Evolutionary conservation across 1,284 basidiomycete genomes (phyloP), one percentile per base, ranked within the genome.

Genomic region (Pholiota adiposa): DNA sequence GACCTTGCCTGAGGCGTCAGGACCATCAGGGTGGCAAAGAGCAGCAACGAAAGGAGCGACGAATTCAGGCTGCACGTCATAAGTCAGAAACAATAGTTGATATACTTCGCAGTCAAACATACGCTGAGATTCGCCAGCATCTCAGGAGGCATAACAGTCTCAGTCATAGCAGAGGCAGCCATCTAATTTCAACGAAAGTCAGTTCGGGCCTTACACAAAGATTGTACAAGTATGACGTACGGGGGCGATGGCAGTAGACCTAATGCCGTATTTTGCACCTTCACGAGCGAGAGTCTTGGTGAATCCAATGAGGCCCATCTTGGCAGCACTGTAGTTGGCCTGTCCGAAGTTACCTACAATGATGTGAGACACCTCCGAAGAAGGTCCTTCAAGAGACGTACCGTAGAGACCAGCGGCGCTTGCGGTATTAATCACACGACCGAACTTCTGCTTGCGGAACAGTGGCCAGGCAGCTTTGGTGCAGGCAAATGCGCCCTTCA

Each of bases 381-480:
- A 12, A 8, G 27, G 34, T 29, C 43, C 6, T 27, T 27, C 33
- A 51, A 23, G 14, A 40, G 18, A 69, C 79, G 44, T 60, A 89
- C 91, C 93, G 67, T 93, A 94, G 48, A 95, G 77, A 5, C 93
- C 93, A 55, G 93, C 92, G 25, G 93, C 91, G 65, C 94, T 96
- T 27, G 94, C 82, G n/a, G 93, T 96, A 78, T 97, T 98, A 69
- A 98, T 83, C 63, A 98, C 83, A 55, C 95, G 88, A 14, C 96
- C 96, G 67, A 92, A 97, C 79, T 96, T 95, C 73, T 98, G 95
- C 72, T 93, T 93, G 69, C 94, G 86, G 84, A 99, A 97, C 73
- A 93, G 79, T 2, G 96, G 95, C 97, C 97, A 99, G 33, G 89
- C 95, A 46, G 97, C 97, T 74, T 96, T 97, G 44, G 94, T 92